Evolutionary conservation across 1,284 basidiomycete species (phyloP), one percentile per base, ranked within the genome.

Genomic region (Tilletiopsis washingtonensis): DNA sequence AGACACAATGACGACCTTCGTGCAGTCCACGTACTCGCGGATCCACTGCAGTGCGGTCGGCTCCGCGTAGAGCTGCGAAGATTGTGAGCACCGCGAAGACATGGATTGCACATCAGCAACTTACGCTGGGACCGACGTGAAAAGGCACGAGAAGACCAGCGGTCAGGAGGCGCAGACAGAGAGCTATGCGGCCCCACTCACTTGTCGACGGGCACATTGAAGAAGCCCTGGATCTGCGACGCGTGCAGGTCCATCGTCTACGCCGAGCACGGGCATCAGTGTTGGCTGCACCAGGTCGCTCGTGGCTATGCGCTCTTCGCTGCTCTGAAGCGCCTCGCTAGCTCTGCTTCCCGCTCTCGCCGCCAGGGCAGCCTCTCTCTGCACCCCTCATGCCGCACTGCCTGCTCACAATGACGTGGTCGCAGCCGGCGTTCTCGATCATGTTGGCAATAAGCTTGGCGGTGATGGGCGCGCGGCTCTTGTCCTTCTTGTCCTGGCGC

Each of bases 361-460:
- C n/a, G n/a, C n/a, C n/a, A n/a, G n/a, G n/a, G n/a, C n/a, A n/a
- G n/a, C n/a, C n/a, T n/a, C n/a, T n/a, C n/a, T n/a, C n/a, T n/a
- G n/a, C n/a, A n/a, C n/a, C n/a, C n/a, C n/a, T n/a, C n/a, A n/a
- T n/a, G n/a, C n/a, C n/a, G n/a, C 23, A 7, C 37, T 9, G 26
- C 47, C 20, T n/a, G 80, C 90, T 78, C 75, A 94, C 91, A 62
- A 97, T 93, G 69, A 99, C 86, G 79, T 98, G 94, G 77, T 98
- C 93, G 73, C 93, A 97, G 3, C 94, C 94, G 21, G 91, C 87
- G 75, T 85, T 89, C 73, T 91, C 87, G 59, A 99, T 81, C 93
- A 99, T 98, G 77, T 98, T 98, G 53, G 94, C 94, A 21, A 99
- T 90, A 27, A 99, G 82, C 75, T 98, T 98, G 45, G 94, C 94